Evolutionary conservation across 345 rosid genomes (phyloP).

Genomic region (Gossypium rotundifolium): DNA sequence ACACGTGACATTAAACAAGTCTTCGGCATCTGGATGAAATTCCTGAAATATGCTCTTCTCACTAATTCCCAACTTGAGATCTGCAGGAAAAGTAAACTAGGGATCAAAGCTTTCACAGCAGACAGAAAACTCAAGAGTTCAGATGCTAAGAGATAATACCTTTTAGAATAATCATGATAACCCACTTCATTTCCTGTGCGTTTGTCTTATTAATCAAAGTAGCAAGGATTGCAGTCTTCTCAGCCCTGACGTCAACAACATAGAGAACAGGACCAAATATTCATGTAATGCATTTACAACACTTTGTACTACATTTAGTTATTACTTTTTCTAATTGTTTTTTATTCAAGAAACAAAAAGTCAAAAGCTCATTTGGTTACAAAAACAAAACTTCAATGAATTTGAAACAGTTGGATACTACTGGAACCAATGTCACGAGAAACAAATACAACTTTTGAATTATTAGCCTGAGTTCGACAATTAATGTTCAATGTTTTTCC

Average conservation of each 20-base stretch:
- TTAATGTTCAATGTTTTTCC: neutral
- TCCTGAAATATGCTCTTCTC: constrained; percentile 92
- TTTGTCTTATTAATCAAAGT: constrained; percentile 83
- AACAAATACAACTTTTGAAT: constrained; percentile 1
- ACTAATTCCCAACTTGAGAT: constrained; percentile 87
- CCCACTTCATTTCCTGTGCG: constrained; percentile 97
- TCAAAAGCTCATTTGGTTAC: neutral
- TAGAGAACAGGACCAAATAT: neutral
- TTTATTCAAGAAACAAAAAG: neutral
- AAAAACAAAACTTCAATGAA: neutral
- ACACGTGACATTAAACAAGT: constrained; percentile 92
- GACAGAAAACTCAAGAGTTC: neutral
- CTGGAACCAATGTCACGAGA: neutral
- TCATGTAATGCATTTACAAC: neutral
- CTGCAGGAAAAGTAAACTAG: constrained; percentile 33
- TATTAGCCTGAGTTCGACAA: neutral
- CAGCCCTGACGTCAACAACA: constrained; percentile 39
- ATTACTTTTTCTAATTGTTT: neutral
- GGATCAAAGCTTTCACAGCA: neutral
- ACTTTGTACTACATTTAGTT: neutral
- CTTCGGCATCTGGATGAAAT: constrained; percentile 97
- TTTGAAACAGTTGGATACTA: neutral
- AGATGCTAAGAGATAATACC: constrained; percentile 27
- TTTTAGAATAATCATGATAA: constrained; percentile 85
- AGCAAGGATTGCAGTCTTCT: constrained; percentile 59